Percentiles rank a stretch among this genome's conserved stretches.
Evolutionary conservation across 1,139 yeast genomes (phyloP).

Genomic region (Kodamaea fungicola): DNA sequence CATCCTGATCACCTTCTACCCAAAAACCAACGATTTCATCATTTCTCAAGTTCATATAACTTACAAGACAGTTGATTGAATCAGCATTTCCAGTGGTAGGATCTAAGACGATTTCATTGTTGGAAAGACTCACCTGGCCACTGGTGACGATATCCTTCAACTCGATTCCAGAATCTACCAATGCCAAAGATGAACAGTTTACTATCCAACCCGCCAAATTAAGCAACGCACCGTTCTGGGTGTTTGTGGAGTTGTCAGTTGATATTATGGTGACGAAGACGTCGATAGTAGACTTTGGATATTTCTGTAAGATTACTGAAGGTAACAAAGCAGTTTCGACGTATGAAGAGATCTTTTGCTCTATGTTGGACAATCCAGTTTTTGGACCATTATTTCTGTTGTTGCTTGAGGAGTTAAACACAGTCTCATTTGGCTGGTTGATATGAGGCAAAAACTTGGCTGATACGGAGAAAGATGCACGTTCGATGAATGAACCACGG

Average conservation of each 20-base stretch:
- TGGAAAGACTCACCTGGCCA: constrained; percentile 44
- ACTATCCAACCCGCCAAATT: constrained; percentile 44
- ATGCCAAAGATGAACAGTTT: constrained; percentile 66
- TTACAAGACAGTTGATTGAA: constrained; percentile 40
- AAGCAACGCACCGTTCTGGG: constrained; percentile 32
- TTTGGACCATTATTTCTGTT: constrained; percentile 27
- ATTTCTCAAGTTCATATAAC: constrained; percentile 52
- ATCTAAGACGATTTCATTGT: constrained; percentile 17
- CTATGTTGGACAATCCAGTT: constrained; percentile 42
- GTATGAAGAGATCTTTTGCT: constrained; percentile 51
- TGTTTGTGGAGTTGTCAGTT: constrained; percentile 17
- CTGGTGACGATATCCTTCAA: constrained; percentile 74
- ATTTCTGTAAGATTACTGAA: constrained; percentile 62
- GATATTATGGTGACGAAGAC: constrained; percentile 69
- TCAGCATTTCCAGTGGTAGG: constrained; percentile 16
- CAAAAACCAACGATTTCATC: constrained; percentile 57
- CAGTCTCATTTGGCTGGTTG: constrained; percentile 32
- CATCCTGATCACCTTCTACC: constrained; percentile 40
- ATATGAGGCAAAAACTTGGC: constrained; percentile 57
- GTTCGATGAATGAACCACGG: constrained; percentile 67
- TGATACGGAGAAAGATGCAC: constrained; percentile 68
- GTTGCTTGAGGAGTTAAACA: constrained; percentile 19
- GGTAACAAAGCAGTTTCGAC: constrained; percentile 59
- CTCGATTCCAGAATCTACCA: constrained; percentile 82
- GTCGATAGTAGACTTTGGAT: constrained; percentile 88